A percentile compares a stretch with the other conserved stretches of the same genome.
Conservation (phyloP, 225 moss, liverwort and hornwort genomes). For the Marchantia paleacea region DNA sequence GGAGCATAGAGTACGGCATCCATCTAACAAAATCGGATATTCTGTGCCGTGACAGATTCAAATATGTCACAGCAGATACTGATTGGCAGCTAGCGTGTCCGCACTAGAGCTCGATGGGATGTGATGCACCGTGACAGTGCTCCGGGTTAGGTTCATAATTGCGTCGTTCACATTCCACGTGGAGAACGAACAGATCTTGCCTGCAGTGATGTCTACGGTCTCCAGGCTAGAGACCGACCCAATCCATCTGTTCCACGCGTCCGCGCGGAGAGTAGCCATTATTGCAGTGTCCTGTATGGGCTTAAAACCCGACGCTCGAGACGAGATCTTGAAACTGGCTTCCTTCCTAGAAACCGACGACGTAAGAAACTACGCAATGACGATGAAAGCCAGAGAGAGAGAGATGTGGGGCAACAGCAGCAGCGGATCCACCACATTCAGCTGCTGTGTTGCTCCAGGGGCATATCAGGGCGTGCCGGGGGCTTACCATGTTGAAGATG, state of each 20-base stretch:
- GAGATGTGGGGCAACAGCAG: background rate
- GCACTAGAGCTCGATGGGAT: too few species aligned
- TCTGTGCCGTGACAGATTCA: too few species aligned
- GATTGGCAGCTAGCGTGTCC: too few species aligned
- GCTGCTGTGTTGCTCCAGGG: background rate
- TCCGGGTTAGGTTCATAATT: too few species aligned
- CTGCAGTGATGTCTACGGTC: background rate
- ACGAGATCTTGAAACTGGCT: background rate
- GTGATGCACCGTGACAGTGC: too few species aligned
- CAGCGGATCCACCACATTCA: too few species aligned
- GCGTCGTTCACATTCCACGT: too few species aligned
- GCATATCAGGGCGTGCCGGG: background rate
- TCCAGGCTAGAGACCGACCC: background rate
- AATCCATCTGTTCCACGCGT: background rate
- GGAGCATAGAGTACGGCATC: too few species aligned
- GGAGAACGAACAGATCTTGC: background rate
- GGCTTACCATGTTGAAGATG: slow-evolving; percentile 71
- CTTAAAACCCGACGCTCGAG: background rate
- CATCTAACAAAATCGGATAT: too few species aligned
- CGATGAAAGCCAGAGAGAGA: background rate
- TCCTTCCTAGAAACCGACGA: background rate
- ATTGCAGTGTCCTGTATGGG: background rate
- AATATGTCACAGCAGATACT: too few species aligned
- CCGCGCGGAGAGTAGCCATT: background rate
- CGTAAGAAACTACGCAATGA: background rate